A percentile compares a stretch with the other conserved stretches of the same genome.
phyloP scores from a whole-genome alignment of 31 red algal genomes.

The Endocladia muricata region DNA sequence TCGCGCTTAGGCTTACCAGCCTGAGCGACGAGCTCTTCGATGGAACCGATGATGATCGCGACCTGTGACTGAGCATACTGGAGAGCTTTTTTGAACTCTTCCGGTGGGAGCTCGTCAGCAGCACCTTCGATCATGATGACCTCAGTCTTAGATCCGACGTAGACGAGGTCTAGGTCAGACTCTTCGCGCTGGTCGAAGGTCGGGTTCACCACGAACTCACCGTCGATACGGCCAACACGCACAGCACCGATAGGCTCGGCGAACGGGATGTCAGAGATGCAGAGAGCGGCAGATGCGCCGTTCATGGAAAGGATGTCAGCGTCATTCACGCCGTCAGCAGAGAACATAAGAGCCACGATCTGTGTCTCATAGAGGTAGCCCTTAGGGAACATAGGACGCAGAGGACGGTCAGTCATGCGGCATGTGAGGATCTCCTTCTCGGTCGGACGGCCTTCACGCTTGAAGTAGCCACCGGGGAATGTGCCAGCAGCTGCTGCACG shows the following conservation, averaged over 20 bases:
- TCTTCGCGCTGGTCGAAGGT: background rate
- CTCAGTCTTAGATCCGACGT: slow-evolving; percentile 68
- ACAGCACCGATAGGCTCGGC: slow-evolving; percentile 72
- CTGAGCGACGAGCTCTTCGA: slow-evolving; percentile 39
- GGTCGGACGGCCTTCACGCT: slow-evolving; percentile 66
- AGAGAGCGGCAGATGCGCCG: slow-evolving; percentile 65
- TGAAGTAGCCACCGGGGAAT: slow-evolving; percentile 75
- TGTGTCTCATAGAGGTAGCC: slow-evolving; percentile 89
- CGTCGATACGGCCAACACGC: slow-evolving; percentile 55
- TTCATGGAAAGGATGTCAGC: slow-evolving; percentile 77
- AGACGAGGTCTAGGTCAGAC: slow-evolving; percentile 48
- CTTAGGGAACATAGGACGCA: slow-evolving; percentile 72
- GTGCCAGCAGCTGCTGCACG: slow-evolving; percentile 67
- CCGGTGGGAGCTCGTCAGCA: slow-evolving; percentile 70
- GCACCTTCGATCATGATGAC: slow-evolving; percentile 93
- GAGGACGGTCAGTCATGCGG: slow-evolving; percentile 83
- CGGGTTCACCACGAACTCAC: slow-evolving; percentile 49
- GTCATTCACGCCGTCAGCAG: slow-evolving; percentile 55
- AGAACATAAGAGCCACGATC: slow-evolving; percentile 76
- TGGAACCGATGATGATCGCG: slow-evolving; percentile 51
- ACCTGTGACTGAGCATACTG: slow-evolving; percentile 63
- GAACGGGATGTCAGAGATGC: slow-evolving; percentile 82
- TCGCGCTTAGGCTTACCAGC: slow-evolving; percentile 24
- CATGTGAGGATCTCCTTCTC: slow-evolving; percentile 83
- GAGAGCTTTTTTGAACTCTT: slow-evolving; percentile 60